Conservation (phyloP, 1,284 basidiomycete genomes). For the Leccinum angustisporum region DNA sequence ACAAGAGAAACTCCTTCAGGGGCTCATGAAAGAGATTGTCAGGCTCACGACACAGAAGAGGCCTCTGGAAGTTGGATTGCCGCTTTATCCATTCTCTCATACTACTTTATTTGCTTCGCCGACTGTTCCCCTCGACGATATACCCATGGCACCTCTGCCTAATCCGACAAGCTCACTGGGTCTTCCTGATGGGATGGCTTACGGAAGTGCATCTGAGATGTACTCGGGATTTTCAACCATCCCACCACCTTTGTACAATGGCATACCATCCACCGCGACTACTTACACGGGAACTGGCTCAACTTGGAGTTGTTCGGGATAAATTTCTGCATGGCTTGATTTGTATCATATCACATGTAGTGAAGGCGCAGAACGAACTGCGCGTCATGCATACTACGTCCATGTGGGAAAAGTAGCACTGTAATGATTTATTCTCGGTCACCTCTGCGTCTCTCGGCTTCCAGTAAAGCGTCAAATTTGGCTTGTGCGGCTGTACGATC, state of each 20-base stretch:
- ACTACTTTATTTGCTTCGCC: slow-evolving; percentile 57
- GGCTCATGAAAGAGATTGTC: slow-evolving; percentile 81
- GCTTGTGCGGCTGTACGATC: slow-evolving; percentile 50
- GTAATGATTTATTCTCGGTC: slow-evolving; percentile 8
- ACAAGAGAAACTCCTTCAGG: slow-evolving; percentile 78
- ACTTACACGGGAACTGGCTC: slow-evolving; percentile 3
- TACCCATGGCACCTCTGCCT: slow-evolving; percentile 42
- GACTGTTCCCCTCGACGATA: slow-evolving; percentile 17
- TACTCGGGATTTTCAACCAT: slow-evolving; percentile 11
- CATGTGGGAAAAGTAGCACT: background rate
- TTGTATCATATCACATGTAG: slow-evolving; percentile 12
- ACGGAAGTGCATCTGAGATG: slow-evolving; percentile 11
- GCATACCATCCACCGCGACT: slow-evolving; percentile 6
- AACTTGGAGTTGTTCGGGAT: slow-evolving; percentile 17
- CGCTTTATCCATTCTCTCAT: slow-evolving; percentile 77
- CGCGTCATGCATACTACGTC: background rate
- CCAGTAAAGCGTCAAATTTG: slow-evolving; percentile 57
- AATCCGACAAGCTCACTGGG: slow-evolving; percentile 17
- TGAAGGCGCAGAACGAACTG: slow-evolving; percentile 1
- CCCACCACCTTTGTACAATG: slow-evolving; percentile 11
- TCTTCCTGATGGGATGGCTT: slow-evolving; percentile 12
- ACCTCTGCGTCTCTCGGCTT: slow-evolving; percentile 49
- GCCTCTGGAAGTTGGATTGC: slow-evolving; percentile 73
- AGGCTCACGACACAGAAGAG: slow-evolving; percentile 74
- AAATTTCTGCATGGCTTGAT: slow-evolving; percentile 3